Percentiles rank a stretch among this genome's conserved stretches.
These are phyloP conservation scores for Dactylellina sp. DNA, from an alignment of 2,329 filamentous ascomycete species.

Conservation along the genomic window DNA sequence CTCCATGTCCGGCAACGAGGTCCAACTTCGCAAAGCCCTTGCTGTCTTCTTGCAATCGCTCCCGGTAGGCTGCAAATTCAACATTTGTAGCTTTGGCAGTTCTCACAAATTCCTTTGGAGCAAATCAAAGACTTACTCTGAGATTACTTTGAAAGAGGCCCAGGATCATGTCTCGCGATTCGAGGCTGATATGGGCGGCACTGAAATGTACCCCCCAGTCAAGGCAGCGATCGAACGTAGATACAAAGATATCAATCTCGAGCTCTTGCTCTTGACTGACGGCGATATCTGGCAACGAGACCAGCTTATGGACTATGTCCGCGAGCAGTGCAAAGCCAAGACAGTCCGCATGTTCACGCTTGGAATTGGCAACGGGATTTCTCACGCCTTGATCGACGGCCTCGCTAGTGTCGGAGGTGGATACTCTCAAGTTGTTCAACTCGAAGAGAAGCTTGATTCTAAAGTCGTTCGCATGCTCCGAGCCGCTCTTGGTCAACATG, in stretches of 20 bases:
- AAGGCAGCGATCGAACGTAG: constrained; percentile 61
- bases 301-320: constrained; percentile 66
- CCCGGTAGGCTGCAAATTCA: constrained; percentile 74
- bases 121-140: constrained; percentile 67
- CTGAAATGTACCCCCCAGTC: constrained; percentile 68
- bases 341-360: constrained; percentile 69
- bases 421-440: constrained; percentile 72
- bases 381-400: constrained; percentile 70
- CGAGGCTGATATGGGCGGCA: constrained; percentile 68
- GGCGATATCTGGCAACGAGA: constrained; percentile 69
- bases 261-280: constrained; percentile 71
- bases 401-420: constrained; percentile 70
- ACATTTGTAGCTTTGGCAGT: constrained; percentile 76
- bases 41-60: constrained; percentile 75
- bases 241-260: constrained; percentile 65
- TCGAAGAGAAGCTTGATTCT: constrained; percentile 74
- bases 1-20: constrained; percentile 72
- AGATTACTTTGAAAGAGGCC: constrained; percentile 66
- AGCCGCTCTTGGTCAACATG: constrained; percentile 74
- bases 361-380: constrained; percentile 69
- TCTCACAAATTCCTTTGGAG: constrained; percentile 66
- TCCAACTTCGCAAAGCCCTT: constrained; percentile 69
- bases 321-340: constrained; percentile 61
- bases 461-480: constrained; percentile 81
- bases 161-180: constrained; percentile 65